These are phyloP conservation scores for Gracilaria vermiculophylla DNA, from an alignment of 23 red algal genomes.

Conservation along the genomic window DNA sequence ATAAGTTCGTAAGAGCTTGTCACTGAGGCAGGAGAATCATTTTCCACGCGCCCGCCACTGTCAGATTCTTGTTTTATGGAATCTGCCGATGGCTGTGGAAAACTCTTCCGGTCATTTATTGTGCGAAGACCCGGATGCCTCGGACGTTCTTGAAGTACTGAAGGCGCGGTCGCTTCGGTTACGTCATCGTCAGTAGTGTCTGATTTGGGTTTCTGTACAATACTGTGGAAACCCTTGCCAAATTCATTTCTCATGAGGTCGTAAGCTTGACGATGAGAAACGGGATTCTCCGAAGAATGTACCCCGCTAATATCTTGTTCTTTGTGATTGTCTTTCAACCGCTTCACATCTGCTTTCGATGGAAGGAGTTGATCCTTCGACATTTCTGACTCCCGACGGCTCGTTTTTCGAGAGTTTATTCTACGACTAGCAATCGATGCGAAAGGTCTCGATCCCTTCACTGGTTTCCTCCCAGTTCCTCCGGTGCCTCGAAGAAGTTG, in stretches of 20 bases:
- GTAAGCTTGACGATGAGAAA: background rate
- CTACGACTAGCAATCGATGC: background rate
- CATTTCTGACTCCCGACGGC: background rate
- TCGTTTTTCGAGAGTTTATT: background rate
- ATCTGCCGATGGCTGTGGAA: background rate
- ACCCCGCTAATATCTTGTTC: background rate
- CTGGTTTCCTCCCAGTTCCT: slow-evolving; percentile 26
- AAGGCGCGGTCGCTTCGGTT: background rate
- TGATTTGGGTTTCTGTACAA: background rate
- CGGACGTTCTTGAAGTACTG: background rate
- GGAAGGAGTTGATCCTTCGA: background rate
- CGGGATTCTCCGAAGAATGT: background rate
- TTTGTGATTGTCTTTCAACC: background rate
- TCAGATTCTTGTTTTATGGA: background rate
- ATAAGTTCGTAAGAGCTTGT: background rate
- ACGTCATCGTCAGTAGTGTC: background rate
- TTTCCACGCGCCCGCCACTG: background rate
- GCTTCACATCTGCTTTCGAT: background rate
- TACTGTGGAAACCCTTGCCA: background rate
- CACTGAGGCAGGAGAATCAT: too few species aligned
- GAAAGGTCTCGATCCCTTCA: slow-evolving; percentile 41
- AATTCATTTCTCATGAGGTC: slow-evolving; percentile 5
- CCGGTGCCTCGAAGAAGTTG: slow-evolving; percentile 16
- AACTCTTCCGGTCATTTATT: background rate
- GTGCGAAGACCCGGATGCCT: background rate